phyloP scores from a whole-genome alignment of 331 rosid species.

The Telfairia occidentalis region DNA sequence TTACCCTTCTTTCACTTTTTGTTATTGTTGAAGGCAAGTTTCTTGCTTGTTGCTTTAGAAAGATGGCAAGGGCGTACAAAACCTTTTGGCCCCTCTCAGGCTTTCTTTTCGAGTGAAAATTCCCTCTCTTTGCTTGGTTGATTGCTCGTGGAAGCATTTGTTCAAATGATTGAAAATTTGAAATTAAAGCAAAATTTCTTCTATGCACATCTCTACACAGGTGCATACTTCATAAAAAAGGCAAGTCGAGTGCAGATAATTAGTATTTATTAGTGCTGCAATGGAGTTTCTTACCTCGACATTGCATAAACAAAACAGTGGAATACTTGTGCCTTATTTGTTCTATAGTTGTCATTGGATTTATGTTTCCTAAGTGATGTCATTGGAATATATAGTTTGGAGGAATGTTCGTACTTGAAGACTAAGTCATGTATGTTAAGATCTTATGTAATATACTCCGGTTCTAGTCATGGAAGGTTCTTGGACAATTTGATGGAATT shows the following conservation, averaged over 20 bases:
- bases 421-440: background rate
- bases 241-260: background rate
- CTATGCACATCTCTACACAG: background rate
- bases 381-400: background rate
- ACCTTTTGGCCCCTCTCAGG: background rate
- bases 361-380: background rate
- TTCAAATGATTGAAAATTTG: background rate
- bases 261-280: background rate
- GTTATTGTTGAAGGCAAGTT: background rate
- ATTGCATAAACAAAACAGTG: background rate
- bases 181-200: background rate
- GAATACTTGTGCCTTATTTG: background rate
- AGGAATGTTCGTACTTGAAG: background rate
- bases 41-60: slow-evolving; percentile 1
- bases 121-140: background rate
- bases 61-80: background rate
- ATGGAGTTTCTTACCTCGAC: background rate
- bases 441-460: background rate
- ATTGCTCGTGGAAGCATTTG: background rate
- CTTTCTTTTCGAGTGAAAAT: background rate
- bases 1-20: background rate
- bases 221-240: background rate
- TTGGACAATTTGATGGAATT: background rate
- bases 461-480: background rate
- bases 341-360: background rate